These are phyloP conservation scores for Acanthamoeba lenticulata DNA, from an alignment of 208 protist genomes.

Conservation along the genomic window DNA sequence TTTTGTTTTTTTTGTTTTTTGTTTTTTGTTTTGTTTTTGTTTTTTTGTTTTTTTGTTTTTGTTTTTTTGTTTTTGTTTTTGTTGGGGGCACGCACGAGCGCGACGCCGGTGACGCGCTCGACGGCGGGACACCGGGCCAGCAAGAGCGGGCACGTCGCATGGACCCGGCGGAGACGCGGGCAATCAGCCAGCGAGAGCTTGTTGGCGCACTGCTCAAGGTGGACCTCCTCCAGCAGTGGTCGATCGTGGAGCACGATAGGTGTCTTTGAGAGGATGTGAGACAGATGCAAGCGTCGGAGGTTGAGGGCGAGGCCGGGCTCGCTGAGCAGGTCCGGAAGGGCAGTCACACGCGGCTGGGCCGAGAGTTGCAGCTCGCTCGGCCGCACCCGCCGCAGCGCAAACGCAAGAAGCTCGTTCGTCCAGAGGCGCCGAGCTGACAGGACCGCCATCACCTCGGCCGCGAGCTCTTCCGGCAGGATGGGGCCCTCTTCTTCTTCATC, in stretches of 20 bases:
- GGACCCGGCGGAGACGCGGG: background rate
- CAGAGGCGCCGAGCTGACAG: background rate
- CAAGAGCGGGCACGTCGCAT: background rate
- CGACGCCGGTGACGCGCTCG: background rate
- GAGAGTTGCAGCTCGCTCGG: background rate
- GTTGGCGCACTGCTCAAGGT: background rate
- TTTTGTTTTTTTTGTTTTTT: too few relatives aligned
- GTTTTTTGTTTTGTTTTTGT: too few relatives aligned
- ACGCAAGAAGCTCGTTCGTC: background rate
- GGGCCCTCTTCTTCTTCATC: background rate
- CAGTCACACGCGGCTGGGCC: background rate
- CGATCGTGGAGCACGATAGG: background rate
- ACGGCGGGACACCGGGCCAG: background rate
- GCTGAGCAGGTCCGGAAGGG: background rate
- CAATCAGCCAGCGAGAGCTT: background rate
- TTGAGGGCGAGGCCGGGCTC: background rate
- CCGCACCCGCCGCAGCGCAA: background rate
- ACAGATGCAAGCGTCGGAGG: background rate
- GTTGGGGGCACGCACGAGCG: background rate
- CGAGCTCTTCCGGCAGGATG: background rate
- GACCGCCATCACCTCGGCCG: background rate
- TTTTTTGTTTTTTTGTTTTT: too few relatives aligned
- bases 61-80: background rate
- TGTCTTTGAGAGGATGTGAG: background rate
- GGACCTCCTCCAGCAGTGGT: background rate